Evolutionary conservation across 441 rosid species (phyloP).

Genomic region (Populus hybrid): DNA sequence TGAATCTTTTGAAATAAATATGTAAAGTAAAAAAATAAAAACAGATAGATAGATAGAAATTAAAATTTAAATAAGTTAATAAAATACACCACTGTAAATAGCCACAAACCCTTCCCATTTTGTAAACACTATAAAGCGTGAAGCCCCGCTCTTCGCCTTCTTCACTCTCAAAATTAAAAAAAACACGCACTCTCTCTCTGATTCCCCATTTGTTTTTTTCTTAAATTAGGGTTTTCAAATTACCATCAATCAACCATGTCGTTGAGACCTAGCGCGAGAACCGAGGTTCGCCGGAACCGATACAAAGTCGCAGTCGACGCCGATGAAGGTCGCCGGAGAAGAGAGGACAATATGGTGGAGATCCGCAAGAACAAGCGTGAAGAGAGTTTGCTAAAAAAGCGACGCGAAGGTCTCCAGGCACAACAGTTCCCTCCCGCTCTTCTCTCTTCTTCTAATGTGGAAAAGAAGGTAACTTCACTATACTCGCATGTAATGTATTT

Average conservation of each 20-base stretch:
- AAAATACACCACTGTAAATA: too few relatives aligned
- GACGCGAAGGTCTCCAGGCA: constrained; percentile 76
- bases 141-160: neutral
- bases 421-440: constrained; percentile 36
- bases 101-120: too few relatives aligned
- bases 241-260: constrained; percentile 43
- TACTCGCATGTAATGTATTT: neutral
- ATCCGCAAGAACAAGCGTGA: constrained; percentile 78
- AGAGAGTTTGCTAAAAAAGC: constrained; percentile 77
- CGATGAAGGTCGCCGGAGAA: constrained; percentile 79
- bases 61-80: too few relatives aligned
- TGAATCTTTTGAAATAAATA: too few relatives aligned
- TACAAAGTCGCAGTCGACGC: constrained; percentile 89
- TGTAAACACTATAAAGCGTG: too few relatives aligned
- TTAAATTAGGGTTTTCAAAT: neutral
- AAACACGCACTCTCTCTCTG: too few relatives aligned
- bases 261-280: constrained; percentile 64
- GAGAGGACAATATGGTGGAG: constrained; percentile 90
- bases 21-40: too few relatives aligned
- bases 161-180: neutral
- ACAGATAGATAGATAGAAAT: too few relatives aligned
- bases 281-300: constrained; percentile 71
- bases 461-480: constrained; percentile 48
- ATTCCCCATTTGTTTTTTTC: neutral
- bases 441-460: constrained; percentile 39